phyloP scores from a whole-genome alignment of 2,329 filamentous ascomycete genomes.

The Lojkania enalia region DNA sequence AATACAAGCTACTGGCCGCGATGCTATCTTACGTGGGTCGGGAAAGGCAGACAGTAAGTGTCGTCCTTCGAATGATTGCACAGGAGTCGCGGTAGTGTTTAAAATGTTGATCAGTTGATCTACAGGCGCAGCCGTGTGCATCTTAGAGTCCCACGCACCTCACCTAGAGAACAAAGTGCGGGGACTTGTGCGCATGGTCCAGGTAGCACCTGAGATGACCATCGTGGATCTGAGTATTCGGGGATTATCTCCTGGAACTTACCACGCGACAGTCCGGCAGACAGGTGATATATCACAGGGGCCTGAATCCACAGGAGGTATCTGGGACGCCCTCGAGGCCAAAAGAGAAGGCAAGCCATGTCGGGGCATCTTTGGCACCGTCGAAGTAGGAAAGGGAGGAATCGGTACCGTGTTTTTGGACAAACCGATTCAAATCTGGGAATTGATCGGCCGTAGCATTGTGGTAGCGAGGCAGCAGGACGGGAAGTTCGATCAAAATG shows the following conservation, averaged over 20 bases:
- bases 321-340: slow-evolving; percentile 68
- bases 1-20: slow-evolving; percentile 86
- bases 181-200: slow-evolving; percentile 90
- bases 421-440: slow-evolving; percentile 85
- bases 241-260: slow-evolving; percentile 78
- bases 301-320: slow-evolving; percentile 76
- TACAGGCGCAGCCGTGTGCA: slow-evolving; percentile 82
- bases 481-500: slow-evolving; percentile 66
- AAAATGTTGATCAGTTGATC: slow-evolving; percentile 17
- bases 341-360: slow-evolving; percentile 51
- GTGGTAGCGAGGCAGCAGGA: slow-evolving; percentile 74
- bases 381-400: slow-evolving; percentile 76
- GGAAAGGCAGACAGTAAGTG: slow-evolving; percentile 80
- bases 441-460: slow-evolving; percentile 91
- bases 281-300: slow-evolving; percentile 85
- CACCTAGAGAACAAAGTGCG: slow-evolving; percentile 69
- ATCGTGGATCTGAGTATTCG: slow-evolving; percentile 85
- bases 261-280: slow-evolving; percentile 82
- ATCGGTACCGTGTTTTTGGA: slow-evolving; percentile 81
- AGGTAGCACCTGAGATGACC: slow-evolving; percentile 77
- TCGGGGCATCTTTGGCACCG: slow-evolving; percentile 70
- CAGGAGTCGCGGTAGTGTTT: no score
- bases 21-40: slow-evolving; percentile 90
- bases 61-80: no score
- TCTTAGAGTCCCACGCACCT: slow-evolving; percentile 80